phyloP scores from a whole-genome alignment of 495 filamentous ascomycete species.

The Opeltia flavorubescens region DNA sequence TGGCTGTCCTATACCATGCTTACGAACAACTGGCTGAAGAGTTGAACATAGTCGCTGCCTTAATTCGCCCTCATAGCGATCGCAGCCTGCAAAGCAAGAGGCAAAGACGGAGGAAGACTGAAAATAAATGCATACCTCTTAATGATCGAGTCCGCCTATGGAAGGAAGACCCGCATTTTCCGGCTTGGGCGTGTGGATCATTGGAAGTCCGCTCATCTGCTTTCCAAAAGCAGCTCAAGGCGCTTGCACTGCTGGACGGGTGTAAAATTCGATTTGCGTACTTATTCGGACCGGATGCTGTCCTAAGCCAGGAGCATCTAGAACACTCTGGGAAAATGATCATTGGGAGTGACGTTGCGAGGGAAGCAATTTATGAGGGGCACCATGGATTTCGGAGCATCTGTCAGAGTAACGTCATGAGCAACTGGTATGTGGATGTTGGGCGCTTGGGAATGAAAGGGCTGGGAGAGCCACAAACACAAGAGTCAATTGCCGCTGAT shows the following conservation, averaged over 20 bases:
- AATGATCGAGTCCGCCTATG: not conserved
- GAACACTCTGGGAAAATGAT: not conserved
- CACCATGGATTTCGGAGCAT: not conserved
- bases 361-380: not conserved
- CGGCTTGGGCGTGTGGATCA: not conserved
- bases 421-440: not conserved
- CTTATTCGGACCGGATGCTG: not conserved
- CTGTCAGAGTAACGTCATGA: not conserved
- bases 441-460: not conserved
- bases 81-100: not conserved
- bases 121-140: not conserved
- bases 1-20: not conserved
- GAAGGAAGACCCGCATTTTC: slow-evolving; percentile 3
- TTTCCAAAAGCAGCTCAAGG: not conserved
- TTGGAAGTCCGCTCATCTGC: not conserved
- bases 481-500: no score
- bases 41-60: slow-evolving; percentile 3
- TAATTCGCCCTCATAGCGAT: not conserved
- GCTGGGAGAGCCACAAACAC: no score
- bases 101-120: not conserved
- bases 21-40: not conserved
- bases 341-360: not conserved
- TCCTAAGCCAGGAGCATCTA: no score
- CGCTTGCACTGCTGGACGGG: not conserved
- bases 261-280: slow-evolving; percentile 1